These are phyloP conservation scores for Hygrophila difformis DNA, from an alignment of 257 asterid genomes.

Conservation along the genomic window DNA sequence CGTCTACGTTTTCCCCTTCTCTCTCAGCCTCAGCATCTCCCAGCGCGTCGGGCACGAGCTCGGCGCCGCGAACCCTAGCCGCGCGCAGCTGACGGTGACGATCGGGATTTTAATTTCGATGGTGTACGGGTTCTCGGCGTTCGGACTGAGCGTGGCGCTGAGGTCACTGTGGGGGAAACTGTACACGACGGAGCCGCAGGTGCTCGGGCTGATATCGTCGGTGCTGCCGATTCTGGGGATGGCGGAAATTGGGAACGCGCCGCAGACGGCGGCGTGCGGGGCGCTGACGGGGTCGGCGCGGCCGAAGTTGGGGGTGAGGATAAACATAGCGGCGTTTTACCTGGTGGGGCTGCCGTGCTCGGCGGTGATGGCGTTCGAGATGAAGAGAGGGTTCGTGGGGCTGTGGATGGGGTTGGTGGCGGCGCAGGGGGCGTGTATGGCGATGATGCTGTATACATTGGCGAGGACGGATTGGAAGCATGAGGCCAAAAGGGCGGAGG, in stretches of 20 bases:
- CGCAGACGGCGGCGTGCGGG: slow-evolving; percentile 83
- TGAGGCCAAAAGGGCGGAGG: slow-evolving; percentile 65
- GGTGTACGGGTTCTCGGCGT: slow-evolving; percentile 35
- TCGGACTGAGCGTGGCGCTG: slow-evolving; percentile 38
- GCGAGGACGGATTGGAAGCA: slow-evolving; percentile 62
- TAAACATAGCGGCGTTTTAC: slow-evolving; percentile 70
- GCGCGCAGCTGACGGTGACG: slow-evolving; percentile 45
- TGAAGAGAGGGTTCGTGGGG: slow-evolving; percentile 54
- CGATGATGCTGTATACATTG: slow-evolving; percentile 49
- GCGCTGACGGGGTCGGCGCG: slow-evolving; percentile 71
- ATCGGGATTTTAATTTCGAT: slow-evolving; percentile 33
- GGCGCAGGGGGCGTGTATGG: slow-evolving; percentile 47
- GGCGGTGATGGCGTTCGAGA: slow-evolving; percentile 42
- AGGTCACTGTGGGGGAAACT: slow-evolving; percentile 47
- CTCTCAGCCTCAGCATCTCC: slow-evolving; percentile 48
- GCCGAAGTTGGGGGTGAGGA: slow-evolving; percentile 59
- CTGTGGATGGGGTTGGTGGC: slow-evolving; percentile 77
- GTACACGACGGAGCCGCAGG: slow-evolving; percentile 47
- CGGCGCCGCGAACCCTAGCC: slow-evolving; percentile 50
- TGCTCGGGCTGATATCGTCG: slow-evolving; percentile 32
- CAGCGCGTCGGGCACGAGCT: slow-evolving; percentile 76
- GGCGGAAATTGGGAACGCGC: slow-evolving; percentile 68
- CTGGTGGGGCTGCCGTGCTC: slow-evolving; percentile 74
- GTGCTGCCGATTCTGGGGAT: slow-evolving; percentile 62
- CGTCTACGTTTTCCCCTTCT: slow-evolving; percentile 53